Evolutionary conservation across 2,329 filamentous ascomycete species (phyloP).

Genomic region (Fusarium gaditjirri): DNA sequence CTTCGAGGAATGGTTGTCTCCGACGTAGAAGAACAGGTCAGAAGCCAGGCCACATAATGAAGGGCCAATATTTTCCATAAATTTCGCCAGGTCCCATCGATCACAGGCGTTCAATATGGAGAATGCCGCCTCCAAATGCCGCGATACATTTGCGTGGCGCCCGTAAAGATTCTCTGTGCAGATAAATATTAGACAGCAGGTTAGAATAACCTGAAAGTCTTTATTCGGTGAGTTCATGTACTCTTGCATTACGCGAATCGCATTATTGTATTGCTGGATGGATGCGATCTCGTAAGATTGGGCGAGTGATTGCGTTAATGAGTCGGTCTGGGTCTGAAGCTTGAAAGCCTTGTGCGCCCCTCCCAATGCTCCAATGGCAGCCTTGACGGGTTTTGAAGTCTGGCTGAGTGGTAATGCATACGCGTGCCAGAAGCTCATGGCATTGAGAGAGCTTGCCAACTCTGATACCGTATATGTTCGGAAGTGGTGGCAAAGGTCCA

Average conservation of each 20-base stretch:
- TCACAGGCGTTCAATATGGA: not conserved
- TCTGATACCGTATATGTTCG: slow-evolving; percentile 2
- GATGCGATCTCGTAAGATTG: slow-evolving; percentile 8
- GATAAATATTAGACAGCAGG: slow-evolving; percentile 23
- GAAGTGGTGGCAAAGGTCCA: slow-evolving; percentile 19
- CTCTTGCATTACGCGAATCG: not conserved
- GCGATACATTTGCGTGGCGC: not conserved
- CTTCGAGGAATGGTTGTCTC: not conserved
- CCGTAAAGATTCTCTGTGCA: slow-evolving; percentile 19
- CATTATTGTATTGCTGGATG: slow-evolving; percentile 14
- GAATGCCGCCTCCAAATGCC: slow-evolving; percentile 13
- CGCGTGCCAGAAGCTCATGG: slow-evolving; percentile 2
- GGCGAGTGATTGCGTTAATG: not conserved
- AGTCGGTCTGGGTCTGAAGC: not conserved
- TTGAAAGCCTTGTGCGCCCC: slow-evolving; percentile 22
- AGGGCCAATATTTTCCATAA: slow-evolving; percentile 16
- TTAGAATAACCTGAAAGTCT: slow-evolving; percentile 9
- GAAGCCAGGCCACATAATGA: slow-evolving; percentile 3
- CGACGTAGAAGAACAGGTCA: slow-evolving; percentile 6
- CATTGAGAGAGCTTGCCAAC: not conserved
- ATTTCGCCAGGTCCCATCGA: not conserved
- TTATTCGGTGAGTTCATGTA: not conserved
- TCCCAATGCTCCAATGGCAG: slow-evolving; percentile 8
- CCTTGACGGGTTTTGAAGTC: not conserved
- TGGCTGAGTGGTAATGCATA: slow-evolving; percentile 15